Base-by-base conservation (phyloP, 1,139 yeast species). In the Taiozyma sp. region DNA sequence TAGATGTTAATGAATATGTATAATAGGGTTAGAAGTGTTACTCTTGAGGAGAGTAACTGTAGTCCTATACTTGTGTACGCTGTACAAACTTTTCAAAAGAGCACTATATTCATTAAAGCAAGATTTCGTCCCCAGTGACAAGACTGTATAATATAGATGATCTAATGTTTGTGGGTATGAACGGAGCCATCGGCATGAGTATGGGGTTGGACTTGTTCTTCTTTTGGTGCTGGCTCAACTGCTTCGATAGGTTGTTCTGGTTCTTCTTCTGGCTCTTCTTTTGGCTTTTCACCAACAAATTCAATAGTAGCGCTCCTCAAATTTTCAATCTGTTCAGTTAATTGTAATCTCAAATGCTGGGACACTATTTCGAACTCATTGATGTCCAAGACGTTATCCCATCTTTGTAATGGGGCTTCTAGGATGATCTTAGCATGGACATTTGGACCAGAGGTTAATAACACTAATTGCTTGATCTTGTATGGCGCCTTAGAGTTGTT, bases 381-480 rank as follows among this genome's bases (percentile, higher is more conserved):
- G 39, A 77, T 62, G 11, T 73, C 74, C 46, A 76, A 59, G 14
- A 68, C 66, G 54, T 71, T 74, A 47, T 70, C 77, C 68, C 76
- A 74, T 50, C 66, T 64, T 55, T 68, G 75, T 11, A 64, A 42
- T 19, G 77, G 75, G n/a, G 71, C 75, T 48, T 70, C 71, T 22
- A 78, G 55, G 13, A 67, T 63, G 26, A 73, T 47, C 45, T 68
- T 71, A 24, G 75, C 72, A 47, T 73, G 74, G 30, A 75, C 50
- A 56, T 84, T 83, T 42, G 93, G 89, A n/a, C 95, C 95, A 1
- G 89, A 81, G 1, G 86, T 76, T 60, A 85, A 68, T 16, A 86
- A 75, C 3, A 79, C 70, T 55, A 87, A 65, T 47, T 79, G 75
- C 28, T 71, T 71, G 43, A 85, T 62, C 24, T 66, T 61, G 54